A percentile compares a stretch with the other conserved stretches of the same genome.
These are phyloP conservation scores for Calocera viscosa DNA, from an alignment of 768 basidiomycete genomes.

Conservation along the genomic window DNA sequence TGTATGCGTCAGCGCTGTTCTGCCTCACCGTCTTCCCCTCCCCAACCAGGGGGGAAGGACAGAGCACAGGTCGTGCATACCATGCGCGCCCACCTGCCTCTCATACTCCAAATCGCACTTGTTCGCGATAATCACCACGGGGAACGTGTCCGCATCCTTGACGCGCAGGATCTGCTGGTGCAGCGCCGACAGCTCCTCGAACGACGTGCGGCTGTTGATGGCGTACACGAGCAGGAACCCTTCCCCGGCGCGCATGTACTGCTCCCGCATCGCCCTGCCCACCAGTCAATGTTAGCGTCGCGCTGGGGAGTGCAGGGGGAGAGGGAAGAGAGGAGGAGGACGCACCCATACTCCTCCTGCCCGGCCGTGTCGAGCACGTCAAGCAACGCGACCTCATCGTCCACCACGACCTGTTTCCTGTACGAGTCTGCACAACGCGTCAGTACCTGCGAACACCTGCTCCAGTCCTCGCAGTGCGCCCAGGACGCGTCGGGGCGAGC, in stretches of 20 bases:
- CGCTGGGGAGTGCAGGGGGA: too few relatives aligned
- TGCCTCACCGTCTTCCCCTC: conserved; percentile 18
- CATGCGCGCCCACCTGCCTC: conserved; percentile 29
- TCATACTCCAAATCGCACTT: conserved; percentile 33
- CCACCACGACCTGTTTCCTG: conserved; percentile 36
- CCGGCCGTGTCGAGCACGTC: conserved; percentile 41
- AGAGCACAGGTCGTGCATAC: conserved; percentile 21
- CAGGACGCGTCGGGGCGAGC: too few relatives aligned
- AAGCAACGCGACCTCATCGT: conserved; percentile 35
- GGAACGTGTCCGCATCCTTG: conserved; percentile 34
- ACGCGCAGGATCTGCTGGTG: conserved; percentile 34
- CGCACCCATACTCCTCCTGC: conserved; percentile 38
- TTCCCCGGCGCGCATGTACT: conserved; percentile 38
- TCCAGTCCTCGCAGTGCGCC: too few relatives aligned
- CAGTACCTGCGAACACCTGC: conserved; percentile 1
- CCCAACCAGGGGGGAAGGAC: background rate
- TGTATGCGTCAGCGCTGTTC: too few relatives aligned
- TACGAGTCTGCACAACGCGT: conserved; percentile 32
- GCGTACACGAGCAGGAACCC: conserved; percentile 39
- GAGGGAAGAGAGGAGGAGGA: conserved; percentile 6
- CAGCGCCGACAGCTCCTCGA: conserved; percentile 33
- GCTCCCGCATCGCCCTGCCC: conserved; percentile 37
- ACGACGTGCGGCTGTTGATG: conserved; percentile 35
- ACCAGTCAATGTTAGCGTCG: background rate
- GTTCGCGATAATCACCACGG: conserved; percentile 36